Base-by-base conservation (phyloP, 169 alveolate species). In the Cryptosporidium sp. region DNA sequence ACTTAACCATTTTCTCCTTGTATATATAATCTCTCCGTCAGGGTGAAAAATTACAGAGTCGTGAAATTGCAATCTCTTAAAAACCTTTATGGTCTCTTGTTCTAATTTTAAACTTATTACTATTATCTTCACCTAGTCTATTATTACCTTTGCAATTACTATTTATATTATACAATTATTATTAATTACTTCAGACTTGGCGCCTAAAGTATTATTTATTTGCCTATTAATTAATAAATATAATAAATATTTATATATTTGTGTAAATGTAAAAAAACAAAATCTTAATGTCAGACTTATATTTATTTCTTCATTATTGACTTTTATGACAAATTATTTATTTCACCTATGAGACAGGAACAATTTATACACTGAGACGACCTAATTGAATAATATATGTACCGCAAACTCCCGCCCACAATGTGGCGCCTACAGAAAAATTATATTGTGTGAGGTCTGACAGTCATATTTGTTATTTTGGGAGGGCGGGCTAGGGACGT, bases 1-100 rank as follows among this genome's bases (percentile, higher is more conserved):
- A 93, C 87, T 95, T 95, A 69, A 89, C 95, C 97, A 95, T 95
- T 45, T 84, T 85, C 37, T 39, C 85, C 91, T 59, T 55, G 3
- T 55, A 55, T 65, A 37, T 70, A 37, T 52, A 33, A 80, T 26
- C 51, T 33, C 70, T 71, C 52, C 62, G 69, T 50, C 43, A 50
- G 48, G 48, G 31, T n/a, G 26, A 16, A 71, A 51, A 71, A 71
- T 14, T 67, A 26, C 52, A 26, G 51, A 67, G 73, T 67, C 45
- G 50, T 67, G 35, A 67, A 67, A 67, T 67, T 37, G 73, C 51
- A 29, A 37, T 26, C 67, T 55, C 67, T 55, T n/a, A 3, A 16
- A 23, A 55, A 55, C 67, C 55, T 55, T 55, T n/a, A 55, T 55
- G 67, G 67, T 55, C 67, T 55, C 37, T 55, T 55, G 10, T 55